Percentiles rank a stretch among this genome's conserved stretches.
Conservation (phyloP, 2,329 filamentous ascomycete genomes). For the Pseudogymnoascus sp. region DNA sequence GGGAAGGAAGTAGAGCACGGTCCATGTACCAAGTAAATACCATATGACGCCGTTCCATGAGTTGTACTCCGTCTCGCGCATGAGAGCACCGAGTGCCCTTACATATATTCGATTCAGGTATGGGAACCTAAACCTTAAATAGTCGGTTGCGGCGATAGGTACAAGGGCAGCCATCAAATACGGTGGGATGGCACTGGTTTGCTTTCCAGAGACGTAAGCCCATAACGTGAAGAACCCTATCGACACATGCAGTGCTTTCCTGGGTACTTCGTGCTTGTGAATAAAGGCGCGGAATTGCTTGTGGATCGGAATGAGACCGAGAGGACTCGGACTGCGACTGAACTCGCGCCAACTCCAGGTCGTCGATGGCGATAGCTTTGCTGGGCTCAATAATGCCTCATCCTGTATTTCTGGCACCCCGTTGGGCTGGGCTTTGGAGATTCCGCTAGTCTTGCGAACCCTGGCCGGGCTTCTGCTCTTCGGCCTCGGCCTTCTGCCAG, state of each 20-base stretch:
- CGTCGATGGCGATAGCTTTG: conserved; percentile 49
- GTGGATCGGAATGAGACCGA: conserved; percentile 93
- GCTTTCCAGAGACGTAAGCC: conserved; percentile 73
- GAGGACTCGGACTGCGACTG: conserved; percentile 83
- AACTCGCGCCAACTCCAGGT: conserved; percentile 77
- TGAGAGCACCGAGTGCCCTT: conserved; percentile 73
- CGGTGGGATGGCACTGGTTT: conserved; percentile 72
- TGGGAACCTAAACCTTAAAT: conserved; percentile 74
- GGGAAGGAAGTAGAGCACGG: conserved; percentile 77
- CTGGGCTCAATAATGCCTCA: neutral
- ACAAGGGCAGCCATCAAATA: conserved; percentile 74
- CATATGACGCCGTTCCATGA: conserved; percentile 97
- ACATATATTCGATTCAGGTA: conserved; percentile 85
- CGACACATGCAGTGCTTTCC: conserved; percentile 87
- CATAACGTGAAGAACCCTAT: conserved; percentile 91
- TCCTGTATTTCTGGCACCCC: conserved; percentile 15
- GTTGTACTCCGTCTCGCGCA: conserved; percentile 92
- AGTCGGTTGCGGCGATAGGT: conserved; percentile 75
- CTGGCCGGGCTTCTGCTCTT: conserved; percentile 31
- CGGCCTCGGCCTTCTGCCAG: conserved; percentile 23
- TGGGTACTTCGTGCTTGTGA: conserved; percentile 93
- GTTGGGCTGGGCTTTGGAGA: conserved; percentile 44
- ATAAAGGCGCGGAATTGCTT: conserved; percentile 85
- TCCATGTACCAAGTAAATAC: conserved; percentile 87
- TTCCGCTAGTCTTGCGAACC: conserved; percentile 42